Base-by-base conservation (phyloP, 2,329 filamentous ascomycete genomes). In the Huntiella moniliformis region DNA sequence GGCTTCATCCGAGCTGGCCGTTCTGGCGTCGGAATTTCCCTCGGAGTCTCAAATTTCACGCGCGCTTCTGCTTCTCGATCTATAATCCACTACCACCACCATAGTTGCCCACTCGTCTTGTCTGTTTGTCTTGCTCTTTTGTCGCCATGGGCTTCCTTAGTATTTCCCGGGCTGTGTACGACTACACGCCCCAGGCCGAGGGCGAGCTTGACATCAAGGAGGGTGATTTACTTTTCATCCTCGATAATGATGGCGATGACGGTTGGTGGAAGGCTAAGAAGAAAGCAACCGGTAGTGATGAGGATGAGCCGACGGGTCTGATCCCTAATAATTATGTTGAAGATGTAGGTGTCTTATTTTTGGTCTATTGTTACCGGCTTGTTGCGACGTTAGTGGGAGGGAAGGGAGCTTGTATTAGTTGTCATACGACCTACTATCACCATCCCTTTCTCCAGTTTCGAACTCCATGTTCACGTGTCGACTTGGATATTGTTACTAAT, bases 191-290 rank as follows among this genome's bases (percentile, higher is more conserved):
- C 52, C 85, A 92, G 62, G 78, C 77, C 55, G 80, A 84, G 56
- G 82, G 82, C 53, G 88, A 96, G 71, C 71, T 96, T 51, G 72
- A 79, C 52, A 82, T 96, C 56, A 67, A 65, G 47, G 87, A 95
- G 57, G 86, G 86, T 49, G 88, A 95, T 63, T 60, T 95, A 52
- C 74, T 96, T 50, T 95, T 87, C 62, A 71, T 95, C 48, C 65
- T 93, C 48, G 84, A 93, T 56, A 92, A 92, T 66, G 81, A 76
- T 52, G 60, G 64, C 43, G 77, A 82, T 32, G 72, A 76, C 77
- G 64, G 85, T 59, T 96, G 91, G 91, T 96, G 91, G 91, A 91
- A 79, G 61, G 85, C 82, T 41, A 94, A 93, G 69, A 94, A 92
- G 70, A 84, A 79, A 65, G 85, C 86, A 52, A 74, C 73, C 31